Evolutionary conservation across 78 protist species (phyloP).

Genomic region (Chrysochromulina parva): DNA sequence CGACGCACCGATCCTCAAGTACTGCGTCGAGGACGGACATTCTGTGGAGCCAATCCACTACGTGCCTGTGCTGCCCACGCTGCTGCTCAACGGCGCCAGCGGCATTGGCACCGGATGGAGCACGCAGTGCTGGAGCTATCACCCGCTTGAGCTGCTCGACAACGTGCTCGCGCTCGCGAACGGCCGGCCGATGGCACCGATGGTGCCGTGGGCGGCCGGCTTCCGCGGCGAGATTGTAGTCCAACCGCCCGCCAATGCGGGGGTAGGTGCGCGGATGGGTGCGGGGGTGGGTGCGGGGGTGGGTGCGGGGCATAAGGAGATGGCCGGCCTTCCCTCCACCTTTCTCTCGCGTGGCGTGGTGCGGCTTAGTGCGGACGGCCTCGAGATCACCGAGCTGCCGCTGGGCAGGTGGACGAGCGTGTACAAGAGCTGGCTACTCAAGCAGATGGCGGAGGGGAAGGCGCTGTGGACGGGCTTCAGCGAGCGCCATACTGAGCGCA

Average conservation of each 20-base stretch:
- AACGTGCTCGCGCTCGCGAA: neutral
- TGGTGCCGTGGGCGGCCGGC: constrained; percentile 90
- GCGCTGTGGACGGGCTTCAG: neutral
- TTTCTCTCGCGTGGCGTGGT: neutral
- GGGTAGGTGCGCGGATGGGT: neutral
- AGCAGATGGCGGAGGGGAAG: neutral
- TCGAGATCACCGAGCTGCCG: constrained; percentile 21
- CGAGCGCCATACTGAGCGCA: constrained; percentile 73
- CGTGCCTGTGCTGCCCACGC: constrained; percentile 93
- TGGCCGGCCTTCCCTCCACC: no score
- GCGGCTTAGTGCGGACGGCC: neutral
- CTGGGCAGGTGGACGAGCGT: constrained; percentile 13
- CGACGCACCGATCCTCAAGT: neutral
- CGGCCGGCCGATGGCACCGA: no score
- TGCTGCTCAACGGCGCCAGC: constrained; percentile 92
- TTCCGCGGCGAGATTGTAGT: constrained; percentile 62
- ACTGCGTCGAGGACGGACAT: constrained; percentile 90
- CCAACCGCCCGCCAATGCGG: neutral
- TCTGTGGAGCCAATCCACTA: constrained; percentile 90
- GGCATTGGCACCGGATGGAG: constrained; percentile 91
- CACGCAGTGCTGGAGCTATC: constrained; percentile 72
- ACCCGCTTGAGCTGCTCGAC: constrained; percentile 83
- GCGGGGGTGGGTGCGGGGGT: neutral
- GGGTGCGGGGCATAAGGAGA: neutral
- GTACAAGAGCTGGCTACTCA: constrained; percentile 70